phyloP scores from a whole-genome alignment of 2,329 filamentous ascomycete species.

The Cordyceps fumosorosea region DNA sequence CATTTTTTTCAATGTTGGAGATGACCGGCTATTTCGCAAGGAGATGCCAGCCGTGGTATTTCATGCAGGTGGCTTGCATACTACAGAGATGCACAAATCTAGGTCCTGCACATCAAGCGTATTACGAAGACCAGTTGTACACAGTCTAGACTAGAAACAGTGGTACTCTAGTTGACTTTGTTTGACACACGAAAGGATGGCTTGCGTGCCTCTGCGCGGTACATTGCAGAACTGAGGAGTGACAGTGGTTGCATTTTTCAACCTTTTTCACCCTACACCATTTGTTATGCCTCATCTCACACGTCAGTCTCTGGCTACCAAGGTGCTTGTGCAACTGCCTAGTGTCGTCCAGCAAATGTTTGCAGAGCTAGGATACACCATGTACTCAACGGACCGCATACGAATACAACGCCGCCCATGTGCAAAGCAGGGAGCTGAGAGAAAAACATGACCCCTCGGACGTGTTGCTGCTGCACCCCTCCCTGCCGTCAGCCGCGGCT shows the following conservation, averaged over 20 bases:
- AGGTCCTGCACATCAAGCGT: neutral
- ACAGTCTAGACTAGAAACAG: constrained; percentile 4
- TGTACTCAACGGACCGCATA: neutral
- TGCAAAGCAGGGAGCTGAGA: neutral
- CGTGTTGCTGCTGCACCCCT: neutral
- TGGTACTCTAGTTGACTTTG: neutral
- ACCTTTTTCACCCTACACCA: neutral
- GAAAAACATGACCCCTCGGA: neutral
- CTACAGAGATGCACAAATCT: neutral
- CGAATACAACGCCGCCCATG: neutral
- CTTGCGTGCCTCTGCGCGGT: neutral
- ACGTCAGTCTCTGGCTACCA: neutral
- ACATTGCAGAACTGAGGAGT: neutral
- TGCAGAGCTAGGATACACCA: neutral
- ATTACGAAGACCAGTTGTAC: neutral
- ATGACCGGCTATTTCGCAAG: neutral
- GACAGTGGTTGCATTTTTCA: neutral
- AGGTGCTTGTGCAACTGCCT: no score
- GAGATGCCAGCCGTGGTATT: neutral
- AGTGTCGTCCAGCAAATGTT: neutral
- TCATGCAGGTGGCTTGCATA: constrained; percentile 5
- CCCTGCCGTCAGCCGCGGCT: neutral
- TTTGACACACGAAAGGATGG: neutral
- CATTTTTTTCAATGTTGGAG: neutral
- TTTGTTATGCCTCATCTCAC: no score